Conservation (phyloP, 2,329 filamentous ascomycete species). For the Colletotrichum horii region DNA sequence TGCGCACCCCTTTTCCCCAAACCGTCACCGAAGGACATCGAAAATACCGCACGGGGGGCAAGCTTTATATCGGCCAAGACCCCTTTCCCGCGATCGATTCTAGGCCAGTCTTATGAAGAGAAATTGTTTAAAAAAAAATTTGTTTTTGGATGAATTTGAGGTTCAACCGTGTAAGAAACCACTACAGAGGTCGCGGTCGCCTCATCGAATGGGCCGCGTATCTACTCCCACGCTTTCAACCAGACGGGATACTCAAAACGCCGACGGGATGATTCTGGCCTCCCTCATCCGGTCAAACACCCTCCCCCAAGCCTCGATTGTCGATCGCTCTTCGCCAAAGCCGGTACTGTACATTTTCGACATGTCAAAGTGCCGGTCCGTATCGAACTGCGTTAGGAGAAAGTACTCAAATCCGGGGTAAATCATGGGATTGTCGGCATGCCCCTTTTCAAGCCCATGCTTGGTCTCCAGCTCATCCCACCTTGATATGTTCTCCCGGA, state of each 20-base stretch:
- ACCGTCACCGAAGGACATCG: neutral
- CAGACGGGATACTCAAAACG: conserved; percentile 37
- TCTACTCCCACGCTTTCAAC: conserved; percentile 37
- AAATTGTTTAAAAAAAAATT: too few species aligned
- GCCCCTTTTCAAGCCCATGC: conserved; percentile 40
- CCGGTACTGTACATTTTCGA: conserved; percentile 43
- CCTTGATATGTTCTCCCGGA: conserved; percentile 31
- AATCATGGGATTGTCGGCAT: conserved; percentile 39
- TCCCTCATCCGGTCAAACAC: conserved; percentile 49
- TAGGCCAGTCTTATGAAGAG: neutral
- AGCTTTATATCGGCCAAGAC: conserved; percentile 38
- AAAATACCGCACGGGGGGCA: neutral
- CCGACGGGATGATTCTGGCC: conserved; percentile 41
- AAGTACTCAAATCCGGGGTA: conserved; percentile 45
- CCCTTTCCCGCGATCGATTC: conserved; percentile 26
- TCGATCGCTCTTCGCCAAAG: conserved; percentile 45
- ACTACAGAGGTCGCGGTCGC: conserved; percentile 37
- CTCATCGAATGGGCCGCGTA: conserved; percentile 42
- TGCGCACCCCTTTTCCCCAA: neutral
- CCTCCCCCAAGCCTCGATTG: conserved; percentile 39
- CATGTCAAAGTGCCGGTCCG: conserved; percentile 50
- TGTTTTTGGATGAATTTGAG: conserved; percentile 31
- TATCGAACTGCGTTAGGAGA: conserved; percentile 46
- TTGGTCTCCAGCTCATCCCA: conserved; percentile 37
- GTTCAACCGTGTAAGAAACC: conserved; percentile 26